Conservation (phyloP, 345 rosid genomes). For the Brassica juncea region DNA sequence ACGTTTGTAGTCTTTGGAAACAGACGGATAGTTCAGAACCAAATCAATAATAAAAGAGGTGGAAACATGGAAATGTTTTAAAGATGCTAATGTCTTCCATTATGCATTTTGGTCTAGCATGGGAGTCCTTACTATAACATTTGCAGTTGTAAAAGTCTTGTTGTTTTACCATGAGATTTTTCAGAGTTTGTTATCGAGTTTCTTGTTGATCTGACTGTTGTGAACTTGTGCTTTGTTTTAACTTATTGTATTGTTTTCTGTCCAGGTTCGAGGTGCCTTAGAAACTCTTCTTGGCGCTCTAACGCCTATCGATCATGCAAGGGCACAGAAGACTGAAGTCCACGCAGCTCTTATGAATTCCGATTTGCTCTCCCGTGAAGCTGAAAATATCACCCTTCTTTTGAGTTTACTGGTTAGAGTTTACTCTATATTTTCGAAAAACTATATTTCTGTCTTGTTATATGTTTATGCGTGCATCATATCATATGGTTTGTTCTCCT, state of each 20-base stretch:
- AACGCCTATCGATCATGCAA: slow-evolving; percentile 81
- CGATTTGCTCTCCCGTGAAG: slow-evolving; percentile 90
- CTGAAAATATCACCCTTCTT: slow-evolving; percentile 88
- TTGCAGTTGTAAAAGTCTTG: too few relatives aligned
- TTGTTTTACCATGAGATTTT: too few relatives aligned
- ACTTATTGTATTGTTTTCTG: background rate
- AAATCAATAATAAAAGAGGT: too few relatives aligned
- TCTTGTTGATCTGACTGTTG: too few relatives aligned
- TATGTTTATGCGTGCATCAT: background rate
- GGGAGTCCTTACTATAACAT: too few relatives aligned
- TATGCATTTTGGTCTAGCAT: background rate
- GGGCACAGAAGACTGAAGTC: slow-evolving; percentile 71
- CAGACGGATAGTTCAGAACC: too few relatives aligned
- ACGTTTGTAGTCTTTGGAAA: too few relatives aligned
- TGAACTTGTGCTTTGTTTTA: too few relatives aligned
- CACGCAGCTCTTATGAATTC: slow-evolving; percentile 94
- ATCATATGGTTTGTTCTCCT: slow-evolving; percentile 9
- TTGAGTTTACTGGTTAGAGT: slow-evolving; percentile 76
- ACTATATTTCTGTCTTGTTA: background rate
- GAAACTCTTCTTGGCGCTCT: slow-evolving; percentile 93
- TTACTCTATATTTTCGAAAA: background rate
- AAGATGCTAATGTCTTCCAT: too few relatives aligned
- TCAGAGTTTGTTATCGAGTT: too few relatives aligned
- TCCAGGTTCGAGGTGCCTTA: slow-evolving; percentile 85
- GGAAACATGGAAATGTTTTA: too few relatives aligned